Evolutionary conservation across 345 rosid species (phyloP).

Genomic region (Geranium brycei): DNA sequence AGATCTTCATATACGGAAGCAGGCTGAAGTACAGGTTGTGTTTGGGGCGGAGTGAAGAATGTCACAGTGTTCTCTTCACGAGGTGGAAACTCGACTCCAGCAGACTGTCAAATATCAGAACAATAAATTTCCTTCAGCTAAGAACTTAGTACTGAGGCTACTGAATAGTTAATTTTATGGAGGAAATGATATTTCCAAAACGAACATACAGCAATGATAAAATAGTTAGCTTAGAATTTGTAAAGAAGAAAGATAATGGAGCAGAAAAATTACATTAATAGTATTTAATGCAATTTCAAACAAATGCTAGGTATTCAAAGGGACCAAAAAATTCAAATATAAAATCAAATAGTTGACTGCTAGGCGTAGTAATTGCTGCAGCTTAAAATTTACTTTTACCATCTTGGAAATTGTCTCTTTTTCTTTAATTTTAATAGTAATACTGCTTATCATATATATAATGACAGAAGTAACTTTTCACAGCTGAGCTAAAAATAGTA

Average conservation of each 20-base stretch:
- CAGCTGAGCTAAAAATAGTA: too few species aligned
- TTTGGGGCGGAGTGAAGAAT: slow-evolving; percentile 91
- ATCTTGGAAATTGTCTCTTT: too few species aligned
- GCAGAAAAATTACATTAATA: not conserved
- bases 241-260: not conserved
- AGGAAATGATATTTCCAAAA: not conserved
- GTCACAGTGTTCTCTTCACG: slow-evolving; percentile 71
- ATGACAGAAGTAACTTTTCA: too few species aligned
- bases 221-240: too few species aligned
- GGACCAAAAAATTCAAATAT: not conserved
- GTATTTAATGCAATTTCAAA: not conserved
- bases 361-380: not conserved
- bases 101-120: slow-evolving; percentile 29
- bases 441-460: too few species aligned
- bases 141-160: not conserved
- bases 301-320: not conserved
- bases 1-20: slow-evolving; percentile 64
- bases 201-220: not conserved
- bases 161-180: not conserved
- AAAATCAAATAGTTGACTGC: not conserved
- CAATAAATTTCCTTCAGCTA: not conserved
- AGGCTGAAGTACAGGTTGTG: slow-evolving; percentile 53
- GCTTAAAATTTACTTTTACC: not conserved
- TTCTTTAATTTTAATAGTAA: too few species aligned
- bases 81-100: slow-evolving; percentile 88